These are phyloP conservation scores for Lasiodiplodia citricola DNA, from an alignment of 2,329 filamentous ascomycete species.

Conservation along the genomic window DNA sequence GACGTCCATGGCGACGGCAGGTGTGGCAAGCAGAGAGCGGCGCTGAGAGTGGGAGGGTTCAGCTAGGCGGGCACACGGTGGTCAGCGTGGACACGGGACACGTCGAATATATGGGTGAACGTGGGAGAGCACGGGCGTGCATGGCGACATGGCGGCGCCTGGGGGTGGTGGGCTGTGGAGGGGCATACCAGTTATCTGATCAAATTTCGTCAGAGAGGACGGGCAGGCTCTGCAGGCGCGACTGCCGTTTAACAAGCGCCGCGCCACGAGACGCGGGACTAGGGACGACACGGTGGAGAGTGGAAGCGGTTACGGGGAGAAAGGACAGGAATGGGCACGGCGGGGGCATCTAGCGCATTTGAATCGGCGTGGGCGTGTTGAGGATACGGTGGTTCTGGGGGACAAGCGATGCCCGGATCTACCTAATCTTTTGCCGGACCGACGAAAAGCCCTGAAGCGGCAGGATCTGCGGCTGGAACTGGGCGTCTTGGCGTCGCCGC, in stretches of 20 bases:
- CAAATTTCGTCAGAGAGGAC: constrained; percentile 25
- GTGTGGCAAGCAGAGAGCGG: constrained; percentile 28
- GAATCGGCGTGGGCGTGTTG: constrained; percentile 17
- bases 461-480: constrained; percentile 2
- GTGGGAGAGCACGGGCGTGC: neutral
- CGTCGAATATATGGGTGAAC: constrained; percentile 12
- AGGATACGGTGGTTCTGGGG: constrained; percentile 14
- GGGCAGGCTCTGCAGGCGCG: constrained; percentile 9
- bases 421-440: constrained; percentile 18
- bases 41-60: constrained; percentile 15
- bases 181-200: constrained; percentile 26
- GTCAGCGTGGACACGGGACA: constrained; percentile 4
- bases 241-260: constrained; percentile 21
- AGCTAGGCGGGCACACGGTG: neutral
- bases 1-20: constrained; percentile 30
- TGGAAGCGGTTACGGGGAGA: neutral
- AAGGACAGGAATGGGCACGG: neutral
- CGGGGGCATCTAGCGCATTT: constrained; percentile 22
- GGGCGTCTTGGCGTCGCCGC: constrained; percentile 1
- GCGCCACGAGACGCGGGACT: constrained; percentile 22
- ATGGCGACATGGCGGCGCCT: neutral
- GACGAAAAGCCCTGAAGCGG: neutral
- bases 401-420: neutral
- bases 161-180: neutral
- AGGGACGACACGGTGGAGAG: constrained; percentile 25